Conservation (phyloP, 139 green algal genomes). For the Nannochloris sp. region DNA sequence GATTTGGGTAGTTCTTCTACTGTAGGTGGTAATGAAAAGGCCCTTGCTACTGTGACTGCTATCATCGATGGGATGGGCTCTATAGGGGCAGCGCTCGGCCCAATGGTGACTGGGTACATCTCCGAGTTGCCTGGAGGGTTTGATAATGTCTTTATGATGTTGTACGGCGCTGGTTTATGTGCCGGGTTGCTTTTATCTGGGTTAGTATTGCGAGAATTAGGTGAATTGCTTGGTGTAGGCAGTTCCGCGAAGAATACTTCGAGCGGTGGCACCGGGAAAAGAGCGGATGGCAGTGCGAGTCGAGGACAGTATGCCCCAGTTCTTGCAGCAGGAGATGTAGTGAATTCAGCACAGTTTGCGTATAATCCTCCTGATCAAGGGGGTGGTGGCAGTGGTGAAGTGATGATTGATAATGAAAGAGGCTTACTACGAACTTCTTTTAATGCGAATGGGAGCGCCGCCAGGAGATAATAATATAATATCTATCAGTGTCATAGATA, state of each 20-base stretch:
- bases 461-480: not conserved
- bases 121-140: conserved; percentile 59
- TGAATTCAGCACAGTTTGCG: not conserved
- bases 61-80: conserved; percentile 97
- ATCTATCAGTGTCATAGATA: too few relatives aligned
- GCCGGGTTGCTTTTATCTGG: conserved; percentile 38
- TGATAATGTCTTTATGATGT: conserved; percentile 84
- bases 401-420: conserved; percentile 12
- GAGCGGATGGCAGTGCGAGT: not conserved
- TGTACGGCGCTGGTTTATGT: conserved; percentile 57
- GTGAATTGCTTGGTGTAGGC: not conserved
- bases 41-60: conserved; percentile 89
- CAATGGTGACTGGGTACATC: conserved; percentile 85
- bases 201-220: conserved; percentile 12
- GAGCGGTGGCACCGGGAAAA: not conserved
- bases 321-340: not conserved
- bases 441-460: not conserved
- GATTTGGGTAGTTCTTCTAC: conserved; percentile 82
- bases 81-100: conserved; percentile 85
- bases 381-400: not conserved
- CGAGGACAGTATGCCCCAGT: not conserved
- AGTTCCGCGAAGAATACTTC: not conserved
- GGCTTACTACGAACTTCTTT: not conserved
- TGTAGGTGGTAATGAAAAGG: conserved; percentile 68
- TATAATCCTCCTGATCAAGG: conserved; percentile 1